phyloP scores from a whole-genome alignment of 768 basidiomycete species.

The Crucibulum laeve region DNA sequence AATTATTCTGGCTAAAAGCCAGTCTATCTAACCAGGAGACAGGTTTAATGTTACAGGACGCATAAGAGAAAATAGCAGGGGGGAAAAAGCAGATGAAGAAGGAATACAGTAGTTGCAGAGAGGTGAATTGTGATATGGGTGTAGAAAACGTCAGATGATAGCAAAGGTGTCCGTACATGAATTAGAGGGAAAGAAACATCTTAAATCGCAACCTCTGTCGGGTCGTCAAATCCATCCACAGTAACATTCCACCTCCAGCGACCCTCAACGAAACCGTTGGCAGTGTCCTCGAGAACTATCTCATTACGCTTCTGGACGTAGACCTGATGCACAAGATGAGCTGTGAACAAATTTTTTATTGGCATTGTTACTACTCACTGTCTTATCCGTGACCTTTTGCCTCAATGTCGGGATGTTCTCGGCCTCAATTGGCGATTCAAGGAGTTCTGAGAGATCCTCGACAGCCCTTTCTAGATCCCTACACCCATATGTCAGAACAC shows the following conservation, averaged over 20 bases:
- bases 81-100: too few relatives aligned
- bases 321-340: too few relatives aligned
- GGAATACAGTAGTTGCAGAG: too few relatives aligned
- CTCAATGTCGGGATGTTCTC: conserved; percentile 78
- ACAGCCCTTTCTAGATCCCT: conserved; percentile 94
- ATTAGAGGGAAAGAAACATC: too few relatives aligned
- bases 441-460: conserved; percentile 87
- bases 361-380: conserved; percentile 64
- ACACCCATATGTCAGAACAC: neutral
- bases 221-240: conserved; percentile 68
- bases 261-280: conserved; percentile 81
- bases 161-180: too few relatives aligned
- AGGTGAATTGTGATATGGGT: too few relatives aligned
- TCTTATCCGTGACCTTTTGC: conserved; percentile 95
- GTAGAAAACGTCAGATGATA: too few relatives aligned
- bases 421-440: conserved; percentile 88
- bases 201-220: conserved; percentile 8
- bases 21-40: too few relatives aligned
- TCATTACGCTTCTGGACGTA: conserved; percentile 98
- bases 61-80: too few relatives aligned
- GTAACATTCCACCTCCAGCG: conserved; percentile 78
- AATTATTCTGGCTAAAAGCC: too few relatives aligned
- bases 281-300: conserved; percentile 93
- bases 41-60: too few relatives aligned
- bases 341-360: too few relatives aligned